phyloP scores from a whole-genome alignment of 129 eudicot species.

The Helianthus tuberosus region DNA sequence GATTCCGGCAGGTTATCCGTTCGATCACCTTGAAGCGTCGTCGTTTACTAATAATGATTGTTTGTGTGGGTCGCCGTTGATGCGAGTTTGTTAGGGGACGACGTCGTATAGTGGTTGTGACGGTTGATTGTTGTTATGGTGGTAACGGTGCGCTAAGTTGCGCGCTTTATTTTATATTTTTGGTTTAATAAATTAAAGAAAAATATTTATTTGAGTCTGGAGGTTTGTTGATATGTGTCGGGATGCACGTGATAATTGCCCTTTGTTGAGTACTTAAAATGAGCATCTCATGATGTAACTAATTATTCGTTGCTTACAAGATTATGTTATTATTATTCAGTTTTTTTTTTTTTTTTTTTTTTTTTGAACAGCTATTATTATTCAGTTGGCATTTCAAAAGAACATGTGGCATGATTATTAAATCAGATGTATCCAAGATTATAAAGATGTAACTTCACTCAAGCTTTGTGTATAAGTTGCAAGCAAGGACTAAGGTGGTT shows the following conservation, averaged over 20 bases:
- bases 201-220: neutral
- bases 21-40: constrained; percentile 77
- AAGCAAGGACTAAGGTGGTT: no score
- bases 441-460: no score
- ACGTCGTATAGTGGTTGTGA: no score
- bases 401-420: no score
- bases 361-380: no score
- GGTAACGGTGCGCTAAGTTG: constrained; percentile 28
- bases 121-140: no score
- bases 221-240: neutral
- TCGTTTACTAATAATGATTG: constrained; percentile 74
- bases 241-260: constrained; percentile 23
- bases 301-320: neutral
- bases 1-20: constrained; percentile 67
- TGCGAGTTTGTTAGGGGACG: constrained; percentile 43
- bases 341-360: no score
- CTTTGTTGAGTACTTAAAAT: neutral
- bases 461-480: no score
- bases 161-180: neutral
- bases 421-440: no score
- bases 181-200: neutral
- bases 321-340: no score
- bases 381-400: no score
- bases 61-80: constrained; percentile 73
- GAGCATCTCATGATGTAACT: constrained; percentile 2